A percentile compares a stretch with the other conserved stretches of the same genome.
Conservation (phyloP, 2,329 filamentous ascomycete genomes). For the Alternaria triticina region DNA sequence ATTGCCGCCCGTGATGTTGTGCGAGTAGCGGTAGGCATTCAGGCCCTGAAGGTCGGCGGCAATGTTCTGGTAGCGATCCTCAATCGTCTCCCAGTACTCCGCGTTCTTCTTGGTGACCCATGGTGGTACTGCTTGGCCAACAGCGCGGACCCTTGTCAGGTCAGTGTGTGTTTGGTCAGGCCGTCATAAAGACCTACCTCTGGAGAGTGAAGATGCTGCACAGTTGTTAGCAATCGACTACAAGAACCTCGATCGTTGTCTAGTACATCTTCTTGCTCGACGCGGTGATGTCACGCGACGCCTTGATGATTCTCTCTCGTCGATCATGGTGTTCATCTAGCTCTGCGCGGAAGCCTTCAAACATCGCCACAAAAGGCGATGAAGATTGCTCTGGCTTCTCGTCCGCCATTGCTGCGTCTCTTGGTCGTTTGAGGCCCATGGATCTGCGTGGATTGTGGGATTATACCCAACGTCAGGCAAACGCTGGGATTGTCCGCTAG, state of each 20-base stretch:
- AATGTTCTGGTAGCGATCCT: conserved; percentile 70
- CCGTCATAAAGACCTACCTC: conserved; percentile 57
- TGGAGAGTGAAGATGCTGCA: conserved; percentile 82
- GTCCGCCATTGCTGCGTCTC: conserved; percentile 46
- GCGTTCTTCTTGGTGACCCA: conserved; percentile 74
- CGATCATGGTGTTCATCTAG: conserved; percentile 95
- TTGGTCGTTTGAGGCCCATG: conserved; percentile 41
- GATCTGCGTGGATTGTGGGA: conserved; percentile 15
- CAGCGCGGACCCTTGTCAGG: conserved; percentile 64
- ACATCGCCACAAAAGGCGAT: conserved; percentile 70
- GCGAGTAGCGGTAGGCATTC: conserved; percentile 82
- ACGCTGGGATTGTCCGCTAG: conserved; percentile 23
- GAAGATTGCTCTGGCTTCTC: conserved; percentile 37
- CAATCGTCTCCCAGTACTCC: conserved; percentile 73
- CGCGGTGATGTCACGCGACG: conserved; percentile 88
- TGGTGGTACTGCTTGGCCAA: conserved; percentile 67
- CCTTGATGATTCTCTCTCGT: conserved; percentile 87
- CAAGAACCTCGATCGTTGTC: neutral
- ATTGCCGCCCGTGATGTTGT: conserved; percentile 77
- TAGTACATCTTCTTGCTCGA: conserved; percentile 94
- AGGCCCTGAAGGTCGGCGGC: conserved; percentile 76
- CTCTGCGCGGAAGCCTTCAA: conserved; percentile 83
- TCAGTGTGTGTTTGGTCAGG: conserved; percentile 3
- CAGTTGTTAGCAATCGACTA: conserved; percentile 17
- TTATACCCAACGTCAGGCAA: conserved; percentile 27